Base-by-base conservation (phyloP, 2,329 filamentous ascomycete genomes). In the Xylariaceae sp. region DNA sequence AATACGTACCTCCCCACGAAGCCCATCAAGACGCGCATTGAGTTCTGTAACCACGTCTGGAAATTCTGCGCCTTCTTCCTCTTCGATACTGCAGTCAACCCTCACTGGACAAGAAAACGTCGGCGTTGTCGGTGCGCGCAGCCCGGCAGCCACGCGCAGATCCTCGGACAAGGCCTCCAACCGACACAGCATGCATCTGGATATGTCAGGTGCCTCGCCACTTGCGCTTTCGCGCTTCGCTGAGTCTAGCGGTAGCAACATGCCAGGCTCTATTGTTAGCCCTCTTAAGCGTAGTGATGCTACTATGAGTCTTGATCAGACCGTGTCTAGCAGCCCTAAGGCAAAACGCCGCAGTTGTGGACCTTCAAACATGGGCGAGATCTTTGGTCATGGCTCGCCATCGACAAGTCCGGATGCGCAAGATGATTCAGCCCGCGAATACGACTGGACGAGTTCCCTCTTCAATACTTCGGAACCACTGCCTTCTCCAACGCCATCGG, bases 281-380 rank as follows among this genome's bases (percentile, higher is more conserved):
- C 90, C 91, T 4, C 69, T 97, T 53, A 96, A 97, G 74, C 83
- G 93, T 54, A 91, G 85, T 59, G 91, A 97, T 68, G 85, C 87
- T 33, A 84, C 85, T 38, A 91, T 95, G 86, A 89, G 88, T 56
- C 69, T 94, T 37, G 90, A 95, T 56, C 85, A 87, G 49, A 74
- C 81, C 19, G 84, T 77, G 54, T 73, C 86, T 42, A 87, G 87
- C 52, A 96, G 87, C 57, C 91, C 93, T 1, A 87, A 91, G 45
- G 87, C 90, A 35, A 96, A 96, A 71, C 79, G 93, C 51, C 81
- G 93, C 56, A 96, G 90, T 65, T 88, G 95, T 61, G 85, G 85
- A 37, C 77, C 82, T 33, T 73, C 83, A n/a, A 78, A 68, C 52
- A 71, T 83, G 48, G 73, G 74, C 34, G 63, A 70, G 19, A 75